Evolutionary conservation across 1,284 basidiomycete species (phyloP).

Genomic region (Athelia psychrophila): DNA sequence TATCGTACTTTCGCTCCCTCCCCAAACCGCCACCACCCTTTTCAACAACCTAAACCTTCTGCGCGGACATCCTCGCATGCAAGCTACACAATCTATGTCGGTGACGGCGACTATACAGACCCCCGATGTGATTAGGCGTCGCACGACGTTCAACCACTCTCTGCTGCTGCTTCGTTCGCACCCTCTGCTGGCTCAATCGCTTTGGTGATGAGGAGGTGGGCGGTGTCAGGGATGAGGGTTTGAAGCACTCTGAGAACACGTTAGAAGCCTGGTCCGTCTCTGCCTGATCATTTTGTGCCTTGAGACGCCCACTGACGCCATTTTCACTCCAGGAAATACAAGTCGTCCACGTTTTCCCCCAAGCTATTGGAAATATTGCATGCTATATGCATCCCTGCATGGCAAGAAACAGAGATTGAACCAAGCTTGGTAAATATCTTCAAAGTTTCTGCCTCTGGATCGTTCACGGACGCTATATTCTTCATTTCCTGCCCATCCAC

Average conservation of each 20-base stretch:
- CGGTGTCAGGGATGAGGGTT: constrained; percentile 53
- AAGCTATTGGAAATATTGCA: constrained; percentile 55
- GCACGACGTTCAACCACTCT: background rate
- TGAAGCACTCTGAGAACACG: constrained; percentile 58
- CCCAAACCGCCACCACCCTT: no score
- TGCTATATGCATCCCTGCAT: constrained; percentile 52
- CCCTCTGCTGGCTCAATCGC: constrained; percentile 39
- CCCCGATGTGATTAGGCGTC: background rate
- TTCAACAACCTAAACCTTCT: no score
- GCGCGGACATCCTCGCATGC: no score
- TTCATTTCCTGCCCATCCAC: constrained; percentile 72
- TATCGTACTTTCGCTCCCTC: no score
- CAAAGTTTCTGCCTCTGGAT: constrained; percentile 87
- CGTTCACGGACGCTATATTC: constrained; percentile 94
- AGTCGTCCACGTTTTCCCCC: constrained; percentile 52
- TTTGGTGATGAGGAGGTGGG: constrained; percentile 38
- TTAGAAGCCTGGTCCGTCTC: constrained; percentile 72
- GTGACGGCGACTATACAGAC: no score
- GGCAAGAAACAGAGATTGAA: constrained; percentile 46
- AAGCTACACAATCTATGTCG: no score
- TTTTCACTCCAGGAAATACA: constrained; percentile 56
- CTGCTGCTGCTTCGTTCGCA: constrained; percentile 13
- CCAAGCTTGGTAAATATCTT: constrained; percentile 58
- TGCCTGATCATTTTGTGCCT: constrained; percentile 16
- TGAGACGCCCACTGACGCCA: constrained; percentile 17